Base-by-base conservation (phyloP, 495 filamentous ascomycete species). In the Parachaetomium inaequale region DNA sequence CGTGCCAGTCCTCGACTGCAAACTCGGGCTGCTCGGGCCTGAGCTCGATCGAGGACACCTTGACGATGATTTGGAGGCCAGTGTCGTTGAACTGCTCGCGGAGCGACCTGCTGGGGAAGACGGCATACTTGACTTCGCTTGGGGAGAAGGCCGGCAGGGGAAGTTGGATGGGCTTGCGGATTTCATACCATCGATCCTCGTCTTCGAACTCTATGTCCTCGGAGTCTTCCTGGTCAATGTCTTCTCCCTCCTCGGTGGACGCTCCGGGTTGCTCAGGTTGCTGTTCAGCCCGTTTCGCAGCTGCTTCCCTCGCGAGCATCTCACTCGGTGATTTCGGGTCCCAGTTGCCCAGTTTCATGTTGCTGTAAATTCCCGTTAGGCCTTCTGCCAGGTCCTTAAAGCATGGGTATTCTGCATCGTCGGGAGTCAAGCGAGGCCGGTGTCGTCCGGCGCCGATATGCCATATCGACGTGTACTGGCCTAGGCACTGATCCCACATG, bases 21-120 rank as follows among this genome's bases (percentile, higher is more conserved):
- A 69, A 68, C 38, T 63, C 63, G 1, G 82, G 81, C 38, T 84
- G 85, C 46, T 83, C 82, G 0, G 86, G 85, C 0, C 79, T 84
- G 2, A 89, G 70, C 51, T 86, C 75, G 56, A 89, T 87, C 49
- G 81, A 82, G 2, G 81, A 80, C 51, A 89, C 71, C 65, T 88
- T 88, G 40, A 88, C 81, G 32, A 89, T 87, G 19, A 88, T 74
- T 62, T 88, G 87, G 5, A 88, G 65, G 0, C 79, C 80, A 0
- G 58, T 59, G 6, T 72, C 58, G 23, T 72, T 70, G 65, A 82
- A 84, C 42, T 73, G 56, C 26, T 71, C 23, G 17, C 62, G 62
- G 29, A 74, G 61, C 7, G 61, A 55, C 4, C 73, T 15, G 21
- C 0, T 1, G 2, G 29, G 45, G 14, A n/a, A 11, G 15, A 51